Percentiles rank a stretch among this genome's conserved stretches.
phyloP scores from a whole-genome alignment of 202 grass and related monocot species.

The Sporobolus alterniflorus region DNA sequence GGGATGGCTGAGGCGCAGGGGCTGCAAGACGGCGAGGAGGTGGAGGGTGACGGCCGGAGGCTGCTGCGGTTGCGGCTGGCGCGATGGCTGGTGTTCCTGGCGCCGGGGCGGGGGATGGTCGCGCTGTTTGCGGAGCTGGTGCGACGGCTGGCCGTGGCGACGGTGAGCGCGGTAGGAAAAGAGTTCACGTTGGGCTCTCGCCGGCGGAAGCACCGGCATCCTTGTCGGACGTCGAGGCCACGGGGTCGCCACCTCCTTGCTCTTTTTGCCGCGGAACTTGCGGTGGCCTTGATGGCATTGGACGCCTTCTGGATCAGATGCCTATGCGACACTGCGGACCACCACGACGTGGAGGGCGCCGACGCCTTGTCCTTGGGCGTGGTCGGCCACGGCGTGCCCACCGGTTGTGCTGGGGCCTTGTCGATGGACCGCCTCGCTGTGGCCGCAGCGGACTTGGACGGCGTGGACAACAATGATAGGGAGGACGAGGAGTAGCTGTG shows the following conservation, averaged over 20 bases:
- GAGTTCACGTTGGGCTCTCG: too few species aligned
- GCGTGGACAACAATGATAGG: background rate
- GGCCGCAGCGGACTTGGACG: constrained; percentile 1
- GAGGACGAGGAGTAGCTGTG: constrained; percentile 50
- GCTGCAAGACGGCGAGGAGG: too few species aligned
- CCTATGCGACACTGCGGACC: constrained; percentile 46
- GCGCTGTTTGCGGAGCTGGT: too few species aligned
- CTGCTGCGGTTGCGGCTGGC: too few species aligned
- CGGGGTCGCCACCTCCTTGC: constrained; percentile 6
- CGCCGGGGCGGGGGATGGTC: too few species aligned
- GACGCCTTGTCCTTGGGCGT: constrained; percentile 27
- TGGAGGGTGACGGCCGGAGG: too few species aligned
- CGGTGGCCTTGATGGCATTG: constrained; percentile 43
- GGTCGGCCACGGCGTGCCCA: constrained; percentile 9
- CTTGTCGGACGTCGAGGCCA: constrained; percentile 18
- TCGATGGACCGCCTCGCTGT: constrained; percentile 31
- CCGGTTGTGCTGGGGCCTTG: constrained; percentile 39
- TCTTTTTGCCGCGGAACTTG: constrained; percentile 35
- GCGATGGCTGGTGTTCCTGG: too few species aligned
- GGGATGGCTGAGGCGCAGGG: too few species aligned
- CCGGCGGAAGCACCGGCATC: too few species aligned
- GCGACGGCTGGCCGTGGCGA: too few species aligned
- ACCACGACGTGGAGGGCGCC: constrained; percentile 24
- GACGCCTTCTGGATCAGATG: constrained; percentile 59
- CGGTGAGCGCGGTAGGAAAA: too few species aligned